A percentile compares a stretch with the other conserved stretches of the same genome.
These are phyloP conservation scores for Purpureocillium takamizusanense DNA, from an alignment of 2,329 filamentous ascomycete genomes.

Conservation along the genomic window DNA sequence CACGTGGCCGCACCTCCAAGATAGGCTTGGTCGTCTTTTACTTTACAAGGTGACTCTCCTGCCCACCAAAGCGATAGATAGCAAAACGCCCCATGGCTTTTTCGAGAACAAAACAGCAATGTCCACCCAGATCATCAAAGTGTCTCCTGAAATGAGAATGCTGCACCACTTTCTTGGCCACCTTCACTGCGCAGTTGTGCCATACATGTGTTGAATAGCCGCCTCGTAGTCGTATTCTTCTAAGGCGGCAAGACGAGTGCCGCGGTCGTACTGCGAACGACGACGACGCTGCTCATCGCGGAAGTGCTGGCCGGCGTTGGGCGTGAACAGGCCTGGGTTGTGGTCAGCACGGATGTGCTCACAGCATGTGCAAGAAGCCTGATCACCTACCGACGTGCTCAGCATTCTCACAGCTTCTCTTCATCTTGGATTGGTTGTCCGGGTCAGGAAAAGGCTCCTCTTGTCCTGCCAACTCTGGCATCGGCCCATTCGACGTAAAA, in stretches of 20 bases:
- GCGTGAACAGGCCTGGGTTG: conserved; percentile 67
- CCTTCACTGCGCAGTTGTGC: conserved; percentile 9
- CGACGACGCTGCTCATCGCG: conserved; percentile 69
- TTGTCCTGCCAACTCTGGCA: conserved; percentile 48
- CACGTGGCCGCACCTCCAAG: conserved; percentile 2
- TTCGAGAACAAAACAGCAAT: not conserved
- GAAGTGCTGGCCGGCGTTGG: conserved; percentile 64
- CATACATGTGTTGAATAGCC: conserved; percentile 29
- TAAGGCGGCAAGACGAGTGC: conserved; percentile 61
- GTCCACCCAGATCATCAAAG: not conserved
- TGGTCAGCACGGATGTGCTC: no score
- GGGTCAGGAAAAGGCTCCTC: conserved; percentile 70
- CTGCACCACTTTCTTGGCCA: conserved; percentile 2
- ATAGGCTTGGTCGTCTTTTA: conserved; percentile 6
- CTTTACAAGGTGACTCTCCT: conserved; percentile 9
- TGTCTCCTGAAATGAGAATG: not conserved
- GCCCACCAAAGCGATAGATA: conserved; percentile 8
- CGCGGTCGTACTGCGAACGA: conserved; percentile 72
- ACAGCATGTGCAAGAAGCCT: no score
- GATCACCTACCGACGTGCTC: conserved; percentile 63
- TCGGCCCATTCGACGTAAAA: conserved; percentile 38
- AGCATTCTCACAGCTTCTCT: conserved; percentile 79
- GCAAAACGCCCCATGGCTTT: conserved; percentile 4
- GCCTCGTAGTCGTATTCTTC: conserved; percentile 51
- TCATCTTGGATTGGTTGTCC: conserved; percentile 81